These are phyloP conservation scores for Acer campestre DNA, from an alignment of 345 rosid species.

Conservation along the genomic window DNA sequence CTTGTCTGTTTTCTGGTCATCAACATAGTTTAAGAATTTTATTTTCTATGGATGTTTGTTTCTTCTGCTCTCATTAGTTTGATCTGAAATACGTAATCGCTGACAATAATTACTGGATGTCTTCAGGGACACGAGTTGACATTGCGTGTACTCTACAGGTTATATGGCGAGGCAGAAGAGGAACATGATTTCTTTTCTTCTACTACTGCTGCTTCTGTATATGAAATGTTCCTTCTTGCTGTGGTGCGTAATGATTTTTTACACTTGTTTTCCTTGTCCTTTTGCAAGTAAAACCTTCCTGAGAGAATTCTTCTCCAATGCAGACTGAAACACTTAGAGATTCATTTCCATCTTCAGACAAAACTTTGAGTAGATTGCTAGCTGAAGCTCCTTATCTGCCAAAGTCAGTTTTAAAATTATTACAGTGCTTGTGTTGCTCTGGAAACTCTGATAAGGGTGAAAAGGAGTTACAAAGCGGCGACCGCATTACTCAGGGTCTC, in stretches of 20 bases:
- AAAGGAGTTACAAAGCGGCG: slow-evolving; percentile 74
- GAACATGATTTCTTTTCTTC: slow-evolving; percentile 94
- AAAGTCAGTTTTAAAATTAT: slow-evolving; percentile 70
- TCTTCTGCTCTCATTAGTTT: slow-evolving; percentile 7
- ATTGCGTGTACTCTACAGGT: slow-evolving; percentile 91
- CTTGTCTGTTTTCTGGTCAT: not conserved
- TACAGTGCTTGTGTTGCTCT: slow-evolving; percentile 86
- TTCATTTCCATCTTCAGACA: slow-evolving; percentile 97
- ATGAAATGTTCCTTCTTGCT: slow-evolving; percentile 71
- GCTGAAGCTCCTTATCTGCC: slow-evolving; percentile 93
- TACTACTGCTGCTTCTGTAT: slow-evolving; percentile 84
- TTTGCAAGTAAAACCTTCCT: slow-evolving; percentile 17
- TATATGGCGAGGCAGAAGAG: slow-evolving; percentile 93
- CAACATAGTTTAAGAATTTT: not conserved
- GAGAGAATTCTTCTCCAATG: slow-evolving; percentile 25
- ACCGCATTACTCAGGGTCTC: slow-evolving; percentile 97
- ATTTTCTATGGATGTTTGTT: slow-evolving; percentile 13
- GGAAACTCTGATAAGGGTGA: slow-evolving; percentile 56
- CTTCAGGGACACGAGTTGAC: slow-evolving; percentile 99
- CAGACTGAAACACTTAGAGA: slow-evolving; percentile 95
- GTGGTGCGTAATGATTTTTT: slow-evolving; percentile 61
- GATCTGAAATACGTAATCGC: slow-evolving; percentile 23
- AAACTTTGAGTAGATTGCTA: slow-evolving; percentile 89
- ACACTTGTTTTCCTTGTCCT: slow-evolving; percentile 16
- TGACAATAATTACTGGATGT: slow-evolving; percentile 43